Conservation (phyloP, 1,284 basidiomycete species). For the Vanrija pseudolonga region DNA sequence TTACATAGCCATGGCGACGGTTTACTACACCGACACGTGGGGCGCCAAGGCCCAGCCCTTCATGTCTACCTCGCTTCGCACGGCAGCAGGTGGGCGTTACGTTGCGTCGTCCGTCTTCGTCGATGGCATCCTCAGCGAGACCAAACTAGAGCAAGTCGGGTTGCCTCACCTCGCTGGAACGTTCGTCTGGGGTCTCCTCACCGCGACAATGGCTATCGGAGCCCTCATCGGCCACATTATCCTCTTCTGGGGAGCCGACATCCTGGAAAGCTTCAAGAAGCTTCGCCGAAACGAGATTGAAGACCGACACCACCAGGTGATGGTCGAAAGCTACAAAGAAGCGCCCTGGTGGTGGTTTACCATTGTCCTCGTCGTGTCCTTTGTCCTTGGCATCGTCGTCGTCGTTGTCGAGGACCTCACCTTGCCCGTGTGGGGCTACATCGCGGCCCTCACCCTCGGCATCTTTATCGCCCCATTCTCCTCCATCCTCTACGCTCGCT, state of each 20-base stretch:
- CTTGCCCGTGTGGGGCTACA: constrained; percentile 18
- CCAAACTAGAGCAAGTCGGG: constrained; percentile 23
- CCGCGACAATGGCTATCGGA: constrained; percentile 53
- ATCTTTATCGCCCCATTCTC: constrained; percentile 23
- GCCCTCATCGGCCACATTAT: constrained; percentile 59
- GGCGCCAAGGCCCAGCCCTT: constrained; percentile 15
- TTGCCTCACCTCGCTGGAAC: constrained; percentile 45
- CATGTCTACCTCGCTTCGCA: constrained; percentile 16
- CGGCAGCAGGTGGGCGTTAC: constrained; percentile 27
- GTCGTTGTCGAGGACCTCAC: constrained; percentile 23
- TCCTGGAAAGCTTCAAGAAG: constrained; percentile 54
- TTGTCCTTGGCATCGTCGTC: constrained; percentile 23
- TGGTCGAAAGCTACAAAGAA: constrained; percentile 35
- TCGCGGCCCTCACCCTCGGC: constrained; percentile 22
- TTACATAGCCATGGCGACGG: constrained; percentile 20
- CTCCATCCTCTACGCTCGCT: constrained; percentile 22
- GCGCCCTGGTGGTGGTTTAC: constrained; percentile 36
- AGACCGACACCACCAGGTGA: constrained; percentile 56
- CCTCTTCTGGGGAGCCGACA: constrained; percentile 37
- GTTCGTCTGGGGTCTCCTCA: constrained; percentile 59
- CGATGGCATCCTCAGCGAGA: constrained; percentile 24
- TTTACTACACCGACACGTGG: constrained; percentile 37
- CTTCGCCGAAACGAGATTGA: constrained; percentile 53
- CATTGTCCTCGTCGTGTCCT: constrained; percentile 13
- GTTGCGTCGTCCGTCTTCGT: constrained; percentile 50